Evolutionary conservation across 108 stramenopile species (phyloP), one percentile per base, ranked within the genome.

Genomic region (Nitzschia inconspicua): DNA sequence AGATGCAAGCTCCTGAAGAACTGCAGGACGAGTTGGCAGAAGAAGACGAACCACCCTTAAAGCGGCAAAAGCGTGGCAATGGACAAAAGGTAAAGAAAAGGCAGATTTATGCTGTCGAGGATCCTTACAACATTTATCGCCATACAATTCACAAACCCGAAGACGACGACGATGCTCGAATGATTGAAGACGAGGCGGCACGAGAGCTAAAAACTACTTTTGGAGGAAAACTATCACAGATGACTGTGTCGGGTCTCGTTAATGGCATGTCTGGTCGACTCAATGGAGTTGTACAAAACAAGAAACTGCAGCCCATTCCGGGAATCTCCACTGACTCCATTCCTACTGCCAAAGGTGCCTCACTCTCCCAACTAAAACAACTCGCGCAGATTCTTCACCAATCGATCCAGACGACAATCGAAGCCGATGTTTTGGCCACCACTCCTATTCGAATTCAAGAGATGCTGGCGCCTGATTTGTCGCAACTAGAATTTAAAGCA

Each of bases 361-460:
- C 72, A 1, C 44, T 63, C 29, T 25, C 41, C 1, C 20, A 43
- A 11, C 48, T 74, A 41, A 53, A 55, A 34, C 13, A 48, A 31
- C 22, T 72, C 27, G 82, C 82, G 10, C 22, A 43, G 16, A 52
- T 59, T 0, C 36, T 78, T 26, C 47, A 69, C 36, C 66, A 53
- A 6, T 55, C 64, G 22, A 46, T 75, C 9, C 68, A 73, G 42
- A 56, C 74, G 16, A 70, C 76, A 16, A 68, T 87, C 26, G 88
- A 89, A 66, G 54, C 77, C 27, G 93, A 94, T 72, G 75, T 91
- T 16, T 65, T 91, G 57, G 57, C 72, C 27, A 89, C 86, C 2
- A 94, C 93, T 3, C 93, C 93, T 18, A 44, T 72, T 10, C 81
- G 93, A 22, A 94, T 94, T 57, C 67, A 73, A 25, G 75, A 91